These are phyloP conservation scores for Erysimum cheiri DNA, from an alignment of 441 rosid species.

Conservation along the genomic window DNA sequence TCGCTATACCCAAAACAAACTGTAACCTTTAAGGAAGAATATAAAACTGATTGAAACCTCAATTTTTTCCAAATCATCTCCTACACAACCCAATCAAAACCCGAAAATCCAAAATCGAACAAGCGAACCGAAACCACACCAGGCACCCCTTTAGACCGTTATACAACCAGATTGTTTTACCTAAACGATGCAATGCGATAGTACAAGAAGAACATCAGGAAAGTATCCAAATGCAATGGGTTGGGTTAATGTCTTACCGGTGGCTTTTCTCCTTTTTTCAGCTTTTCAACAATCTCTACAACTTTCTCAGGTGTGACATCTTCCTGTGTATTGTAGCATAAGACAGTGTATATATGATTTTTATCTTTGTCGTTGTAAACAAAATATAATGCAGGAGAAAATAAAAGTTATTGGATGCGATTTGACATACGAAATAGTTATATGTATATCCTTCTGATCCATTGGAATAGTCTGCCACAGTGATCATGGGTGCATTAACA, in stretches of 20 bases:
- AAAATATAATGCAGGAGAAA: conserved; percentile 1
- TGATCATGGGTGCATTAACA: conserved; percentile 99
- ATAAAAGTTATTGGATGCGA: conserved; percentile 5
- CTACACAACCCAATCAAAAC: neutral
- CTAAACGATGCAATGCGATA: neutral
- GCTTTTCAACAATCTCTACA: conserved; percentile 88
- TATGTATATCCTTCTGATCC: conserved; percentile 98
- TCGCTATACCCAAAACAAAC: neutral
- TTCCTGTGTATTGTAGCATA: conserved; percentile 73
- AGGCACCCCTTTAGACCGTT: neutral
- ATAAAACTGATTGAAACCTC: neutral
- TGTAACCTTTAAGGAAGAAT: neutral
- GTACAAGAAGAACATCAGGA: conserved; percentile 5
- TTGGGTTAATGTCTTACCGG: conserved; percentile 59
- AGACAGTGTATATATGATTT: conserved; percentile 19
- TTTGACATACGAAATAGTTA: conserved; percentile 79
- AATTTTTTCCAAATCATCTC: neutral
- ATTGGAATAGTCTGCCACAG: conserved; percentile 94
- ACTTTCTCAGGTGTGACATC: conserved; percentile 90
- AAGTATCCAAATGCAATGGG: conserved; percentile 22
- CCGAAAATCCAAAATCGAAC: neutral
- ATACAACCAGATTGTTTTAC: neutral
- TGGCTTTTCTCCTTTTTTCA: conserved; percentile 89
- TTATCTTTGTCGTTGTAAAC: neutral
- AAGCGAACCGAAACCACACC: neutral